A percentile compares a stretch with the other conserved stretches of the same genome.
Evolutionary conservation across 2,329 filamentous ascomycete genomes (phyloP).

Genomic region (Exophiala aquamarina): DNA sequence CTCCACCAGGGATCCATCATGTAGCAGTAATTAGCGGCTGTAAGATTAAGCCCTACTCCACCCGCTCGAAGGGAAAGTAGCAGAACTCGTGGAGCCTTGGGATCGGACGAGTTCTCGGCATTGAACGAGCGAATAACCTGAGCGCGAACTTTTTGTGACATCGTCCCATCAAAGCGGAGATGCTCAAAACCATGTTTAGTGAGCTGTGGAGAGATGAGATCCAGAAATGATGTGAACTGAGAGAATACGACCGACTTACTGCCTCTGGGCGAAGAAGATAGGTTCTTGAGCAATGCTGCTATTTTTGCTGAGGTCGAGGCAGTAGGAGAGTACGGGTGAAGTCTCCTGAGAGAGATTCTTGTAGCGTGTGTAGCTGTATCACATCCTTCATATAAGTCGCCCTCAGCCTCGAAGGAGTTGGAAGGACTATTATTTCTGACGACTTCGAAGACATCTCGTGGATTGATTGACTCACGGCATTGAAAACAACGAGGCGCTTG

Average conservation of each 20-base stretch:
- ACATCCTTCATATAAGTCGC: conserved; percentile 38
- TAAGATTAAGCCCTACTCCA: conserved; percentile 91
- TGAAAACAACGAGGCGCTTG: conserved; percentile 82
- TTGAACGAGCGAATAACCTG: conserved; percentile 74
- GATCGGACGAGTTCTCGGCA: conserved; percentile 32
- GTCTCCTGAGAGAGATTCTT: conserved; percentile 60
- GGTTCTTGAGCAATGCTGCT: conserved; percentile 71
- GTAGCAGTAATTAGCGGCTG: conserved; percentile 82
- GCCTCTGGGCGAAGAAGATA: conserved; percentile 67
- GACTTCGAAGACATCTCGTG: conserved; percentile 87
- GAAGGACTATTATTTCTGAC: conserved; percentile 59
- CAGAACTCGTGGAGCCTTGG: conserved; percentile 55
- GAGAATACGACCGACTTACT: conserved; percentile 93
- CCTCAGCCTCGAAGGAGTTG: conserved; percentile 41
- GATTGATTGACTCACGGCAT: conserved; percentile 79
- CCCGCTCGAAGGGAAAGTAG: conserved; percentile 85
- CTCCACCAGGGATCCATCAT: conserved; percentile 99
- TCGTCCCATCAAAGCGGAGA: conserved; percentile 87
- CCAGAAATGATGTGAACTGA: conserved; percentile 95
- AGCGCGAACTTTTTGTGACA: conserved; percentile 81
- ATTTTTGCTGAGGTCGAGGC: conserved; percentile 76
- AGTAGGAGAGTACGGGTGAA: conserved; percentile 62
- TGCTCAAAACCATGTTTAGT: conserved; percentile 69
- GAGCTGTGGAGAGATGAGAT: conserved; percentile 83
- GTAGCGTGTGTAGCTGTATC: conserved; percentile 38